phyloP scores from a whole-genome alignment of 768 basidiomycete species.

The Lactarius evosmus region DNA sequence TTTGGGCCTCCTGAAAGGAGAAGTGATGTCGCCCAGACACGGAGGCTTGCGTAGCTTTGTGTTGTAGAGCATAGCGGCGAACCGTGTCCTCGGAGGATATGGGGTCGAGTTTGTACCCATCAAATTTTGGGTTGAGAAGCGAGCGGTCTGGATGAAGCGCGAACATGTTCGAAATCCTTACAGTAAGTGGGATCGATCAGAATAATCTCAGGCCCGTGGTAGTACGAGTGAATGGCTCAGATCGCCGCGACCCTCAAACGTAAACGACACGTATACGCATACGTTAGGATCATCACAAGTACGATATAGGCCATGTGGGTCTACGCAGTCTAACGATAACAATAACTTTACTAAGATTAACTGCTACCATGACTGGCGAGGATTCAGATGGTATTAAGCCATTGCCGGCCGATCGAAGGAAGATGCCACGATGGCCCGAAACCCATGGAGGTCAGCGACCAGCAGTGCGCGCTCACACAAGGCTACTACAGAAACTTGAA shows the following conservation, averaged over 20 bases:
- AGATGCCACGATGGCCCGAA: neutral
- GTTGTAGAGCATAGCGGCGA: constrained; percentile 46
- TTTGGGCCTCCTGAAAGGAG: constrained; percentile 79
- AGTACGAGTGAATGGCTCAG: too few relatives aligned
- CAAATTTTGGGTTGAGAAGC: constrained; percentile 78
- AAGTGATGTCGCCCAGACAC: constrained; percentile 58
- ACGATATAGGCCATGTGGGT: neutral
- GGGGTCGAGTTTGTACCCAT: constrained; percentile 73
- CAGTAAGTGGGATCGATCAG: neutral
- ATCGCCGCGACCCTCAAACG: neutral
- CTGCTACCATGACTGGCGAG: neutral
- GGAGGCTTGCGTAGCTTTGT: constrained; percentile 50
- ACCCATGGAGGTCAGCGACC: neutral
- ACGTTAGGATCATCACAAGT: neutral
- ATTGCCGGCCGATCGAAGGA: neutral
- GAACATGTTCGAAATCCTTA: constrained; percentile 13
- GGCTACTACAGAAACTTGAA: neutral
- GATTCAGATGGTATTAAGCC: neutral
- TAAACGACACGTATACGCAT: neutral
- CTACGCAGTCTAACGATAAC: neutral
- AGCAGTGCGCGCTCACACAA: neutral
- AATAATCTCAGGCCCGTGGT: too few relatives aligned
- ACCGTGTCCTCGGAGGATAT: constrained; percentile 57
- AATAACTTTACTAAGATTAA: neutral
- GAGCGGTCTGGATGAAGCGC: constrained; percentile 36